Evolutionary conservation across 2,329 filamentous ascomycete genomes (phyloP).

Genomic region (Colletotrichum musicola): DNA sequence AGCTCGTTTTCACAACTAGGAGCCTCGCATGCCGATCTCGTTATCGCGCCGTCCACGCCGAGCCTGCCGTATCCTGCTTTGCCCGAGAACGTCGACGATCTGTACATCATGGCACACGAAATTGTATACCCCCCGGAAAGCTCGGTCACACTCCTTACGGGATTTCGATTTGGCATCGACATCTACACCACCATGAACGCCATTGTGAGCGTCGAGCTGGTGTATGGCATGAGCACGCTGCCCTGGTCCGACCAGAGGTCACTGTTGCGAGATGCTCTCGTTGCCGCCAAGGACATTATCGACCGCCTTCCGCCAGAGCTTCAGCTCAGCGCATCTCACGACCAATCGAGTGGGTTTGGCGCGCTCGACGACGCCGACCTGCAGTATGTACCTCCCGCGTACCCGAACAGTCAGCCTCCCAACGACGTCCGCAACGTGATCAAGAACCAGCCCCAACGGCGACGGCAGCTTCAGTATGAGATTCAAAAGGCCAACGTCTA

Average conservation of each 20-base stretch:
- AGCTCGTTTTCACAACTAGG: conserved; percentile 85
- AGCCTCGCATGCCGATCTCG: conserved; percentile 76
- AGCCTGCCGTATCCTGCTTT: conserved; percentile 83
- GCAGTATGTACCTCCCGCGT: conserved; percentile 65
- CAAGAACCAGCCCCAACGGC: conserved; percentile 61
- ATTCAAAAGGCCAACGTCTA: conserved; percentile 95
- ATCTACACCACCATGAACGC: conserved; percentile 86
- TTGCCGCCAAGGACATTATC: conserved; percentile 76
- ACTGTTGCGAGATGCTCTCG: conserved; percentile 78
- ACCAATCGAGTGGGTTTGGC: conserved; percentile 52
- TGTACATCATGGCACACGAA: conserved; percentile 79
- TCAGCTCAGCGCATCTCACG: conserved; percentile 61
- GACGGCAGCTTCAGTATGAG: conserved; percentile 79
- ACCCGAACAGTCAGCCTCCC: conserved; percentile 58
- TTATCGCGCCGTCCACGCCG: conserved; percentile 81
- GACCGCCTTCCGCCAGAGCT: conserved; percentile 78
- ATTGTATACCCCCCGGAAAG: conserved; percentile 78
- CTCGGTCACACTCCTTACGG: conserved; percentile 77
- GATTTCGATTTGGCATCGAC: conserved; percentile 84
- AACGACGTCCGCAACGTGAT: conserved; percentile 65
- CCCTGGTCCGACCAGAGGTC: conserved; percentile 83
- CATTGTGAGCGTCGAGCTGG: conserved; percentile 83
- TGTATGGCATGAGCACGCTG: conserved; percentile 82
- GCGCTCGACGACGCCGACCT: conserved; percentile 60
- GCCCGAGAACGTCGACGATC: conserved; percentile 86